Conservation (phyloP, 2,329 filamentous ascomycete species). For the Fusarium sp. region DNA sequence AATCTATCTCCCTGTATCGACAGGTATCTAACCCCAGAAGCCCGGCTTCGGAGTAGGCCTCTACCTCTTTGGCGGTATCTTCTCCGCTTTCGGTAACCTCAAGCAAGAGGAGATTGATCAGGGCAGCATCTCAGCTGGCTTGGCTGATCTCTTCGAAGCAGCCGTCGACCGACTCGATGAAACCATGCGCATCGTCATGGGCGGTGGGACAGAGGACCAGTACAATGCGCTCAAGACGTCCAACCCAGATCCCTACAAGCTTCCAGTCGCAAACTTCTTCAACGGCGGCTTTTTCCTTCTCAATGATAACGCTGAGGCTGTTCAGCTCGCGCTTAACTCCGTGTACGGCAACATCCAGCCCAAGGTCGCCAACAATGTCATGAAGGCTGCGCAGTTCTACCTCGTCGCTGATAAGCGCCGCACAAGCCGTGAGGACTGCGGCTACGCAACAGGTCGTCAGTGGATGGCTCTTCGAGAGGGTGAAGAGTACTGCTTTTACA, state of each 20-base stretch:
- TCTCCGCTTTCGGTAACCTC: background rate
- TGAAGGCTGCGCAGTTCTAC: slow-evolving; percentile 16
- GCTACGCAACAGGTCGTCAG: slow-evolving; percentile 15
- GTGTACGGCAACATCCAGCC: slow-evolving; percentile 18
- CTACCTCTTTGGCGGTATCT: background rate
- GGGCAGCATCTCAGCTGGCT: background rate
- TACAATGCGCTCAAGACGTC: background rate
- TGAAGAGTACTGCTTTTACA: slow-evolving; percentile 30
- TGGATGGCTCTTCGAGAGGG: slow-evolving; percentile 18
- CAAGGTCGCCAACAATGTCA: slow-evolving; percentile 33
- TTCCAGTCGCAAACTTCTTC: slow-evolving; percentile 21
- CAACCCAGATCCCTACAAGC: slow-evolving; percentile 10
- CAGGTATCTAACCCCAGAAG: background rate
- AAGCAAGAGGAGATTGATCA: slow-evolving; percentile 9
- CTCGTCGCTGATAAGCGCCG: slow-evolving; percentile 24
- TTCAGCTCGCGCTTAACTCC: background rate
- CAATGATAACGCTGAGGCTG: slow-evolving; percentile 1
- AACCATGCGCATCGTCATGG: background rate
- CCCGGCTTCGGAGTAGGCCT: background rate
- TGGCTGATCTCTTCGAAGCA: background rate
- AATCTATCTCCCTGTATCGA: accelerated
- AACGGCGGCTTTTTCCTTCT: slow-evolving; percentile 21
- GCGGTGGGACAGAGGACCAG: background rate
- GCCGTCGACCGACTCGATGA: background rate
- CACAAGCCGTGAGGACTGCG: slow-evolving; percentile 3